A percentile compares a stretch with the other conserved stretches of the same genome.
Conservation (phyloP, 2,329 filamentous ascomycete species). For the Bimuria novae-zelandiae region DNA sequence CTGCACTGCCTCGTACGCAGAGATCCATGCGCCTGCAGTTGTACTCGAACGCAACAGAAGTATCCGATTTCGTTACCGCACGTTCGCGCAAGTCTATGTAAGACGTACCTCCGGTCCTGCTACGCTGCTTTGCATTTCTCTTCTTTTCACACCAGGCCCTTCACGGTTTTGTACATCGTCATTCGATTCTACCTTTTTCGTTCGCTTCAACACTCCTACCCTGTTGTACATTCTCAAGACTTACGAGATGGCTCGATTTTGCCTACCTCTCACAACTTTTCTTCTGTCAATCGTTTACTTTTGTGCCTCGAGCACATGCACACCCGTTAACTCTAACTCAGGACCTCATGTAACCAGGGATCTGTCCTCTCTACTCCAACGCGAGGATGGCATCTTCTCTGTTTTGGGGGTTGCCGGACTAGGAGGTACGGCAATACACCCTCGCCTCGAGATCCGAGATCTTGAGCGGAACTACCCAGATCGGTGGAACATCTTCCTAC, state of each 20-base stretch:
- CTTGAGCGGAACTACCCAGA: constrained; percentile 63
- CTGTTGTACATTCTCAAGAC: not conserved
- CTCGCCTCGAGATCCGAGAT: constrained; percentile 69
- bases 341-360: constrained; percentile 5
- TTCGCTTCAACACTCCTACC: not conserved
- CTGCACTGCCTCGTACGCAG: constrained; percentile 3
- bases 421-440: constrained; percentile 30
- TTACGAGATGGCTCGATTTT: not conserved
- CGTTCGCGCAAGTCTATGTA: constrained; percentile 1
- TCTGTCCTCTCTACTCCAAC: not conserved
- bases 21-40: not conserved
- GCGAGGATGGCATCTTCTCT: constrained; percentile 20
- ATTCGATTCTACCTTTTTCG: not conserved
- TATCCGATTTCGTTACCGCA: constrained; percentile 4
- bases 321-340: constrained; percentile 2
- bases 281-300: constrained; percentile 5
- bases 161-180: not conserved
- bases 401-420: constrained; percentile 28
- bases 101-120: not conserved
- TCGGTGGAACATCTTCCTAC: constrained; percentile 74
- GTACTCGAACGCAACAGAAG: not conserved
- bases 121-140: not conserved
- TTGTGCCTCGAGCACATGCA: constrained; percentile 1
- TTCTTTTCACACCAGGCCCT: not conserved
- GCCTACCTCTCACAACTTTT: not conserved